Conservation (phyloP, 140 eudicot genomes). For the Anethum foeniculum region DNA sequence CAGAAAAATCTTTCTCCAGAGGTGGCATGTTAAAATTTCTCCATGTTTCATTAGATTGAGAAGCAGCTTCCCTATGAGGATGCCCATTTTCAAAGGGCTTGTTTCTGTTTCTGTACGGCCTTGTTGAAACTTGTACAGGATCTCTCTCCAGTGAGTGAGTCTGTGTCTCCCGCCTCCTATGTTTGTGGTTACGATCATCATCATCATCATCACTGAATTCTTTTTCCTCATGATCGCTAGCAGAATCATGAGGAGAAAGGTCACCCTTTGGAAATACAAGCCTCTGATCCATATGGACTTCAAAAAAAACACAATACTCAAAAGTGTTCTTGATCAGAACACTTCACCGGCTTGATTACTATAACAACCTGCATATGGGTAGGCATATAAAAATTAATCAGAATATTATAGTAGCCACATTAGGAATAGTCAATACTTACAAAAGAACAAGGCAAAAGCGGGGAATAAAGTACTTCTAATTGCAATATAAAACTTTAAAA, state of each 20-base stretch:
- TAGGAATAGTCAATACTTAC: not conserved
- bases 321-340: slow-evolving; percentile 8
- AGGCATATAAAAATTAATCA: not conserved
- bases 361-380: slow-evolving; percentile 13
- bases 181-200: slow-evolving; percentile 99
- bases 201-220: slow-evolving; percentile 95
- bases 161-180: slow-evolving; percentile 70
- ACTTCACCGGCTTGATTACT: slow-evolving; percentile 14
- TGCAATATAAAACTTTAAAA: not conserved
- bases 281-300: slow-evolving; percentile 54
- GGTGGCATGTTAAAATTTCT: slow-evolving; percentile 30
- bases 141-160: slow-evolving; percentile 67
- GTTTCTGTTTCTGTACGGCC: slow-evolving; percentile 54
- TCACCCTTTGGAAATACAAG: slow-evolving; percentile 45
- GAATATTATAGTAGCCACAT: not conserved
- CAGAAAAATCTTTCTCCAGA: slow-evolving; percentile 33
- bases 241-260: slow-evolving; percentile 51
- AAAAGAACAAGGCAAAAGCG: not conserved
- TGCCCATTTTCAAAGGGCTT: slow-evolving; percentile 71
- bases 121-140: slow-evolving; percentile 45
- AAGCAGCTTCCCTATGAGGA: slow-evolving; percentile 39
- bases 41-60: slow-evolving; percentile 54
- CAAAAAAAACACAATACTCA: slow-evolving; percentile 6
- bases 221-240: slow-evolving; percentile 72
- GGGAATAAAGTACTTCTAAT: not conserved